A percentile compares a stretch with the other conserved stretches of the same genome.
These are phyloP conservation scores for Metarhizium anisopliae DNA, from an alignment of 2,329 filamentous ascomycete genomes.

Conservation along the genomic window DNA sequence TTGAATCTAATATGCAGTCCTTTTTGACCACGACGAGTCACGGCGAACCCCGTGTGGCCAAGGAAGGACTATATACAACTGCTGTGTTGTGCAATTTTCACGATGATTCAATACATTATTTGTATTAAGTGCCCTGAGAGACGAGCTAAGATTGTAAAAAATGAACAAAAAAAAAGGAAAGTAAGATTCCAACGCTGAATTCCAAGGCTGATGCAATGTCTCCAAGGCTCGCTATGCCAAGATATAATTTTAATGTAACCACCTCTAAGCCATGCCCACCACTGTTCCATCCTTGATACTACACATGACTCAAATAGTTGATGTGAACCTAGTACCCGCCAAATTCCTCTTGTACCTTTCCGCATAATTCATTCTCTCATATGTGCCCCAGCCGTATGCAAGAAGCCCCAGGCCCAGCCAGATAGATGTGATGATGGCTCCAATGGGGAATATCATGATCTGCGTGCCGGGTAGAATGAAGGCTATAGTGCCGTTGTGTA, in stretches of 20 bases:
- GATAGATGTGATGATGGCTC: slow-evolving; percentile 54
- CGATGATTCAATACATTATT: no score
- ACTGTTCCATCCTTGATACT: neutral
- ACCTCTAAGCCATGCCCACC: neutral
- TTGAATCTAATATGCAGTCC: no score
- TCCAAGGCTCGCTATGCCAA: neutral
- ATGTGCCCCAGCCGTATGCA: slow-evolving; percentile 56
- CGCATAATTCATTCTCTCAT: slow-evolving; percentile 56
- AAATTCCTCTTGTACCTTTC: slow-evolving; percentile 46
- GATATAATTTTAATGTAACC: neutral
- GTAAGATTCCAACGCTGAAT: no score
- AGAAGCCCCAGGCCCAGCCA: slow-evolving; percentile 51
- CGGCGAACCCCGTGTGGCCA: no score
- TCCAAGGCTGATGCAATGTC: no score
- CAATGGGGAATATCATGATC: slow-evolving; percentile 61
- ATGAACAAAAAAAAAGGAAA: no score
- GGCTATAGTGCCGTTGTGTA: slow-evolving; percentile 45
- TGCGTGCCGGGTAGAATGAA: slow-evolving; percentile 63
- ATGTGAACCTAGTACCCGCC: neutral
- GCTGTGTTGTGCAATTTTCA: no score
- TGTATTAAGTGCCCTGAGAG: no score
- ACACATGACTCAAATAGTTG: neutral
- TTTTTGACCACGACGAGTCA: no score
- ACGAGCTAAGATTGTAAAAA: no score
- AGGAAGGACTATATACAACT: no score